Conservation (phyloP, 108 stramenopile genomes). For the Nitzschia palea region DNA sequence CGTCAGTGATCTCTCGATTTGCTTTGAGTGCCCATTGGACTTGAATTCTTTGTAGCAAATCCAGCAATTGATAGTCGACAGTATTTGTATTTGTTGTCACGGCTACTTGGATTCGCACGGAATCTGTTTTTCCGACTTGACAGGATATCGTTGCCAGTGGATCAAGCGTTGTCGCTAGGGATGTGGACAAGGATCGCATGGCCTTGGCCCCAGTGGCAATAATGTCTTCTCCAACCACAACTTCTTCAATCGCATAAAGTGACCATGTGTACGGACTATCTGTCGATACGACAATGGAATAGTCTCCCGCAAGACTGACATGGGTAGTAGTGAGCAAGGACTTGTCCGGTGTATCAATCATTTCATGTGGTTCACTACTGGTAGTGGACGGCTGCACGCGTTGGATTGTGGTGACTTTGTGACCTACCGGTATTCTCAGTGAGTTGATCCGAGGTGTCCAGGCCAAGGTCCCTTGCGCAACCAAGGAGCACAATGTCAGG, state of each 20-base stretch:
- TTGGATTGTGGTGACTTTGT: no score
- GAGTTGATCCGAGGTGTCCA: no score
- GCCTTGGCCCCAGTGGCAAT: not conserved
- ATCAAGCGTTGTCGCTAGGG: not conserved
- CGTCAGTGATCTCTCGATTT: not conserved
- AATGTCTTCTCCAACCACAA: not conserved
- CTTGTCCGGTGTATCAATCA: no score
- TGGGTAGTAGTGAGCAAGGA: not conserved
- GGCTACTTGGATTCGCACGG: not conserved
- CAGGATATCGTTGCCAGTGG: not conserved
- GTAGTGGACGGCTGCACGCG: no score
- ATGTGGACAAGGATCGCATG: not conserved
- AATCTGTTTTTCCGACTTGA: not conserved
- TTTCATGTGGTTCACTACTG: no score
- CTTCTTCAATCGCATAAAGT: not conserved
- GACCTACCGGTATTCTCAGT: no score
- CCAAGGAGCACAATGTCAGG: no score
- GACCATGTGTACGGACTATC: constrained; percentile 2
- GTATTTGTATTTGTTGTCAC: not conserved
- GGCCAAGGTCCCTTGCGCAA: no score
- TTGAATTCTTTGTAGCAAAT: not conserved
- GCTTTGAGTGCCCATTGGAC: not conserved
- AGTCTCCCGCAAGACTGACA: not conserved
- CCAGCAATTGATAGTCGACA: not conserved
- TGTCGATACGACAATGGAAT: not conserved